Base-by-base conservation (phyloP, 495 filamentous ascomycete species). In the Penicillium macrosclerotiorum region DNA sequence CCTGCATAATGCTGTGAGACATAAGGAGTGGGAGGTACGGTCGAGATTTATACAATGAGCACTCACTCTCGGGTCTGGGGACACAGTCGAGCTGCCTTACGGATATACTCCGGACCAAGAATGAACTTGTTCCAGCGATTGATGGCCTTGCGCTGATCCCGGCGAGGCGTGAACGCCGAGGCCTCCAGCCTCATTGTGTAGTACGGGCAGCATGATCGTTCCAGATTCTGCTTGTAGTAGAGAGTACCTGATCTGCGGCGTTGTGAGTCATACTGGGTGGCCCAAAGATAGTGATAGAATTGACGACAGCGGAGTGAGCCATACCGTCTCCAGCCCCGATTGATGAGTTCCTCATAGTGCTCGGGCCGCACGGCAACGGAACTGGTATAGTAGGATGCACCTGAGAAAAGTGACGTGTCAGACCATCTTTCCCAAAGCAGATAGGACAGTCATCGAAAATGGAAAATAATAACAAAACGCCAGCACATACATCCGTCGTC, bases 71-170 rank as follows among this genome's bases (percentile, higher is more conserved):
- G 84, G 45, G 85, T 80, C 56, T 76, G 84, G 8, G 93, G 93
- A 60, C 88, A 80, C 26, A 84, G 76, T 50, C 76, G 80, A 39
- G 87, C 83, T 23, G 79, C 82, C 56, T 88, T 84, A 42, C 82
- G 78, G 39, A 78, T 77, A 59, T 96, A 97, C 25, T 77, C 74
- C 13, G 85, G 82, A 22, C 93, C 93, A 20, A 93, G 71, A 29
- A 97, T 71, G 68, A 85, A 85, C 54, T 76, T 86, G 63, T 91
- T 95, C 86, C 95, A 96, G 51, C 85, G 83, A 71, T 96, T 90
- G 55, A 96, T 66, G 11, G 88, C 81, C 59, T 93, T 88, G 29
- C 94, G 78, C 55, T 97, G 94, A 57, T 91, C 88, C 64, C 80
- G 85, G 37, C 80, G 74, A 33, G 92, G 68, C 54, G 81, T 80